phyloP scores from a whole-genome alignment of 148 eudicot genomes.

The Limonium bicolor region DNA sequence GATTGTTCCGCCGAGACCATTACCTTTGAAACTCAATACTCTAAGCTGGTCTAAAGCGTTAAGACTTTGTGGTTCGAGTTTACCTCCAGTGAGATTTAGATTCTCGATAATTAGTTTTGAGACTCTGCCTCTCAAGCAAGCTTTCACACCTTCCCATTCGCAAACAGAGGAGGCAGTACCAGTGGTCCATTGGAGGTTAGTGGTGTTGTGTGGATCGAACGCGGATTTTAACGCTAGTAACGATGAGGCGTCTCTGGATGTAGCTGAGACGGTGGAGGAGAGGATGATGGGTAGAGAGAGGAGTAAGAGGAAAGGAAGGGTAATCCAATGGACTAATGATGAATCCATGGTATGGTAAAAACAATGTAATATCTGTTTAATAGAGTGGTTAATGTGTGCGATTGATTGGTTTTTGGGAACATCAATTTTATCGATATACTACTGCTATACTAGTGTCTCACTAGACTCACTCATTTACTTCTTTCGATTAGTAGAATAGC shows the following conservation, averaged over 20 bases:
- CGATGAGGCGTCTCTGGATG: conserved; percentile 1
- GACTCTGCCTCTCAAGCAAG: conserved; percentile 63
- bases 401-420: no score
- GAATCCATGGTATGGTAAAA: no score
- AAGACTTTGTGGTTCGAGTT: conserved; percentile 19
- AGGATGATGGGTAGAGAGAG: neutral
- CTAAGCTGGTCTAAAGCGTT: conserved; percentile 10
- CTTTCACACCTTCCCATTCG: conserved; percentile 62
- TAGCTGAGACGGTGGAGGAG: neutral
- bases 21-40: conserved; percentile 6
- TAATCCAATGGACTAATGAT: no score
- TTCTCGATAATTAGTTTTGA: conserved; percentile 66
- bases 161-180: conserved; percentile 19
- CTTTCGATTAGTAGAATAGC: no score
- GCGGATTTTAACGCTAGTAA: conserved; percentile 2
- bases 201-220: neutral
- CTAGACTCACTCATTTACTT: no score
- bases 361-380: no score
- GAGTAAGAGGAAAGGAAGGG: neutral
- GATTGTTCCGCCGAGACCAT: neutral
- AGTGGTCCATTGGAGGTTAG: neutral
- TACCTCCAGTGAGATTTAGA: conserved; percentile 29
- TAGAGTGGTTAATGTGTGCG: no score
- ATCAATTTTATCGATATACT: no score
- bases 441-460: no score